Percentiles rank a stretch among this genome's conserved stretches.
Evolutionary conservation across 169 alveolate genomes (phyloP).

Genomic region (Plasmodium sp.): DNA sequence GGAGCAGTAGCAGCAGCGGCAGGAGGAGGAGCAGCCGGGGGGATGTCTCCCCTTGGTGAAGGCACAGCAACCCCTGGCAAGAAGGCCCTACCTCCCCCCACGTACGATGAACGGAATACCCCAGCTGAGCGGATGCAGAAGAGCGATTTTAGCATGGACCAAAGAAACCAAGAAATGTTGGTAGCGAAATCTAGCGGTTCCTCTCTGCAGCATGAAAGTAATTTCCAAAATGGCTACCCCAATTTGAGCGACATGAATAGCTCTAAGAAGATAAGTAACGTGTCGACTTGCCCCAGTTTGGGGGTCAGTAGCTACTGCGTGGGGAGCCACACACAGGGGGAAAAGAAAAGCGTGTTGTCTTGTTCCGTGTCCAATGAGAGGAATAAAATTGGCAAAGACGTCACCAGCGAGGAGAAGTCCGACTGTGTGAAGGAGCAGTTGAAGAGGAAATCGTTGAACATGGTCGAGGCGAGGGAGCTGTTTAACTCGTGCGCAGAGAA

Average conservation of each 20-base stretch:
- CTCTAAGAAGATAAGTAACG: constrained; percentile 61
- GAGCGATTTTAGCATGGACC: neutral
- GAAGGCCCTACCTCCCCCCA: neutral
- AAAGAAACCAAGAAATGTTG: neutral
- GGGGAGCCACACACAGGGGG: neutral
- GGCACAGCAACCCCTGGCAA: neutral
- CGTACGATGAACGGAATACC: neutral
- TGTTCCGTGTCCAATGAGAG: neutral
- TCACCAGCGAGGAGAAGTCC: neutral
- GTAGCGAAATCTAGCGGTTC: neutral
- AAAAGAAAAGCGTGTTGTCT: neutral
- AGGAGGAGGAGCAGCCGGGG: neutral
- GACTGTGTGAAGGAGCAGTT: neutral
- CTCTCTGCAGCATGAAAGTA: neutral
- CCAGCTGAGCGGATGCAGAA: neutral
- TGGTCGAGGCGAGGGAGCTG: neutral
- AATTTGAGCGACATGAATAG: neutral
- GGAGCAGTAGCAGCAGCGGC: neutral
- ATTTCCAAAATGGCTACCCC: neutral
- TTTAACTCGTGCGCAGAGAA: neutral
- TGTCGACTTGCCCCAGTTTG: constrained; percentile 67
- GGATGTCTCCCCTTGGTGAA: neutral
- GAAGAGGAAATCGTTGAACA: neutral
- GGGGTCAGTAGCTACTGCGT: neutral
- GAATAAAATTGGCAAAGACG: neutral